A percentile compares a stretch with the other conserved stretches of the same genome.
These are phyloP conservation scores for Pisolithus microcarpus DNA, from an alignment of 768 basidiomycete species.

Conservation along the genomic window DNA sequence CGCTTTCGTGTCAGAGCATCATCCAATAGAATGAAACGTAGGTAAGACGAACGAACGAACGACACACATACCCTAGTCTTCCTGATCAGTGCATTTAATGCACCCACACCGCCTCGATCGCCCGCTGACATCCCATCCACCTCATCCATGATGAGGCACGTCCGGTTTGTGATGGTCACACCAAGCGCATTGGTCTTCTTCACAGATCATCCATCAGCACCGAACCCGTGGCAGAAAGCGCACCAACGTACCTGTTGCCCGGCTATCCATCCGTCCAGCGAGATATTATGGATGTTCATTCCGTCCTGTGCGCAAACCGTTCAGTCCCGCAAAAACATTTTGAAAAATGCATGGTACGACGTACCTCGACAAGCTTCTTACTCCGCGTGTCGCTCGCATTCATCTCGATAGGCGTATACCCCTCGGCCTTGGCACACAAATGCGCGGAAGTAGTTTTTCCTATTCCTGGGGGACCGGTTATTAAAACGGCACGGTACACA, in stretches of 20 bases:
- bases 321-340: too few relatives aligned
- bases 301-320: constrained; percentile 46
- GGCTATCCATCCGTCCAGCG: constrained; percentile 78
- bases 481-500: constrained; percentile 76
- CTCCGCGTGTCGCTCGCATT: constrained; percentile 95
- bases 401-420: constrained; percentile 88
- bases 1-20: not conserved
- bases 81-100: constrained; percentile 84
- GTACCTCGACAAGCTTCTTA: constrained; percentile 93
- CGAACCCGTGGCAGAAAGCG: not conserved
- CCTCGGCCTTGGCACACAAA: constrained; percentile 81
- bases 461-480: constrained; percentile 93
- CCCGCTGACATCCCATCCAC: constrained; percentile 99
- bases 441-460: constrained; percentile 98
- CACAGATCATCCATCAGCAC: not conserved
- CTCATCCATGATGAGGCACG: constrained; percentile 97
- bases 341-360: constrained; percentile 2
- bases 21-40: not conserved
- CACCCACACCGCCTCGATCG: constrained; percentile 94
- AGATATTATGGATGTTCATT: constrained; percentile 85
- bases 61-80: constrained; percentile 66
- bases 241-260: constrained; percentile 40
- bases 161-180: constrained; percentile 66
- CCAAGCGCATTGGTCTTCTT: constrained; percentile 63
- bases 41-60: too few relatives aligned